phyloP scores from a whole-genome alignment of 2,329 filamentous ascomycete genomes.

The Alternaria atra region DNA sequence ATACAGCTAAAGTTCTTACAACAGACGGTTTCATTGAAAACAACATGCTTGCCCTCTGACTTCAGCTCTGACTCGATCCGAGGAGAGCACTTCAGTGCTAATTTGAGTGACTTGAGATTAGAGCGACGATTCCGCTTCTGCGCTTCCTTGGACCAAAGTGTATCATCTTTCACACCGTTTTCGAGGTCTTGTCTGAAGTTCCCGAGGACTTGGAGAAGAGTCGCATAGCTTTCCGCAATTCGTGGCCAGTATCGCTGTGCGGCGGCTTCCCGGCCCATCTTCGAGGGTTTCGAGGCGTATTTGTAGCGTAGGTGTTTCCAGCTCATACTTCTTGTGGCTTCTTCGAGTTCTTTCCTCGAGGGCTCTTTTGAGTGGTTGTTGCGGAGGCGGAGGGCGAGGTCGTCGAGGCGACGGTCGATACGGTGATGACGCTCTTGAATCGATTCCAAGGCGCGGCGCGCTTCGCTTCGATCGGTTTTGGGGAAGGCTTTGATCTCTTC shows the following conservation, averaged over 20 bases:
- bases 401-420: background rate
- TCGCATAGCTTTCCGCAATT: background rate
- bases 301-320: background rate
- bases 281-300: background rate
- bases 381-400: background rate
- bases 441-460: background rate
- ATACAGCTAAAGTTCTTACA: background rate
- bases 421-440: background rate
- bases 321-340: background rate
- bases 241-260: background rate
- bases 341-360: background rate
- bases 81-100: background rate
- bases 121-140: background rate
- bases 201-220: background rate
- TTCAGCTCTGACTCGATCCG: background rate
- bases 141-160: background rate
- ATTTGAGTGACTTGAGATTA: background rate
- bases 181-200: background rate
- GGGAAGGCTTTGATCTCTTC: background rate
- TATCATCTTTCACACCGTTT: background rate
- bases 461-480: background rate
- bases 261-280: background rate
- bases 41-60: background rate
- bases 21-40: background rate
- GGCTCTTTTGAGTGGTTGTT: background rate